Base-by-base conservation (phyloP, 2,329 filamentous ascomycete species). In the Venturia carpophila region DNA sequence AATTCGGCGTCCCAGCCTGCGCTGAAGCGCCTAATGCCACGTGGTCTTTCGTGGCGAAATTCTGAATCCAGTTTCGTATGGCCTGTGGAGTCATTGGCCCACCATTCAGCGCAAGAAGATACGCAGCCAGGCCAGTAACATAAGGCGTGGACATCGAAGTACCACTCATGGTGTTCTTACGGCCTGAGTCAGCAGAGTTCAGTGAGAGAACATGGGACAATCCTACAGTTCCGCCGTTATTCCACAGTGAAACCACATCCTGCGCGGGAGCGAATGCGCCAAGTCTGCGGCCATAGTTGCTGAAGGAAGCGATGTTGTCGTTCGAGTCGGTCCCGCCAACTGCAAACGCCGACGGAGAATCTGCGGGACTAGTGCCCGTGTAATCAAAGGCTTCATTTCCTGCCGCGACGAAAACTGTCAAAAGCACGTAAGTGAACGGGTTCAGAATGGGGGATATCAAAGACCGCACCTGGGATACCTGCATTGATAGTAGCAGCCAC, bases 61-160 rank as follows among this genome's bases (percentile, higher is more conserved):
- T 37, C 21, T 64, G 41, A 61, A 65, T 65, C 64, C 34, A 27
- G 19, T 2, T 11, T 3, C 34, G 34, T 5, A 65, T 39, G n/a
- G 39, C 41, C 17, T 37, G 17, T 3, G 64, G 64, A 17, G 24
- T 19, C 39, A 64, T 39, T 19, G 39, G 30, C n/a, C 21, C 47
- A 27, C 64, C 64, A 10, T 27, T 27, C 34, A 56, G 67, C 19
- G 24, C 65, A 39, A 66, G 85, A 43, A 90, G 76, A 75, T 90
- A 90, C 37, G 86, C 86, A 17, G 84, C 85, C 4, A 90, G 78
- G 60, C 87, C 88, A 60, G 85, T 82, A 64, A 90, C 80, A 72
- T 89, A 87, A 1, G 87, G 87, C 17, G 82, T 82, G 34, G 87
- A 85, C 84, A 87, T 87, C 42, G 80, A 84, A 7, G 86, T 88